Base-by-base conservation (phyloP, 208 protist species). In the Leishmania turanica region DNA sequence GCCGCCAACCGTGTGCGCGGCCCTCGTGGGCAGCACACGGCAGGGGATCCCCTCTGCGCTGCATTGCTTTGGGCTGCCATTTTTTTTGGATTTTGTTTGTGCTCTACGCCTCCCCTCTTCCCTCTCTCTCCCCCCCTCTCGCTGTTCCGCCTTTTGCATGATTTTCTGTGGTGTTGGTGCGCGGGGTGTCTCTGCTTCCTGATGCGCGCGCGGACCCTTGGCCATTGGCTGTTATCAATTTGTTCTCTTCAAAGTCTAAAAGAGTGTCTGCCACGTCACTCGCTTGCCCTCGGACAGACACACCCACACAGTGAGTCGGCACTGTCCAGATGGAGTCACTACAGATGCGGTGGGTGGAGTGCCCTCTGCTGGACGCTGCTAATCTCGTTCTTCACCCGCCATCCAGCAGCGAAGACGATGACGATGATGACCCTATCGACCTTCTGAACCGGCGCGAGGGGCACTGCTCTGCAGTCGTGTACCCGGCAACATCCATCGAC, bases 381-480 rank as follows among this genome's bases (percentile, higher is more conserved):
- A 77, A 72, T 60, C 69, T 27, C 51, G n/a, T 51, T 60, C 72
- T 85, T 49, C 72, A 79, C 56, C 77, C 78, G 13, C 82, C 82
- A 27, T 78, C 70, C 13, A 53, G 71, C 64, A 85, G 82, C 73
- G 70, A 78, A 34, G 65, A 74, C 37, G 73, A 83, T 64, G 81
- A 85, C 60, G 85, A 88, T 51, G 85, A 85, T 15, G 82, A 82
- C 68, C 65, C 81, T 4, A 47, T 80, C n/a, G 88, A 82, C 81
- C 75, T 84, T 3, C 66, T 96, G 17, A 91, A 89, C 45, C 80
- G 56, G 42, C 92, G 92, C 31, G 92, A 96, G 79, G 92, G 92
- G 5, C 92, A 96, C 78, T 96, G 92, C 75, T 89, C 89, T 27
- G 80, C 86, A 8, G 78, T 82, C 34, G 75, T 95, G 62, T 49